These are phyloP conservation scores for Zarea fungicola DNA, from an alignment of 2,329 filamentous ascomycete species.

Conservation along the genomic window DNA sequence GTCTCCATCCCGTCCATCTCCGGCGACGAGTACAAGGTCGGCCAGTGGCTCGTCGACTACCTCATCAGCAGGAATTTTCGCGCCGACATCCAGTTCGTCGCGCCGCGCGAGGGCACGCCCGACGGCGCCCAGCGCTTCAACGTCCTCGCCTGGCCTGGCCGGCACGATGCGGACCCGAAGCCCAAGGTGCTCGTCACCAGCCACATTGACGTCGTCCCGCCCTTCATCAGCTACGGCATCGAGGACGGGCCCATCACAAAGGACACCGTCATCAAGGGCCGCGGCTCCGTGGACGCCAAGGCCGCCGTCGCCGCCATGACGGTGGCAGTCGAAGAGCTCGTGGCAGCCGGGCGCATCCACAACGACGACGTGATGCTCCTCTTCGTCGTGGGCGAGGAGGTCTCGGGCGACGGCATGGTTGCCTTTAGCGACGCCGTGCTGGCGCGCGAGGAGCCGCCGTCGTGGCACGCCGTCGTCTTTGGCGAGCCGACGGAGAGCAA, in stretches of 20 bases:
- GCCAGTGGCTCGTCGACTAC: slow-evolving; percentile 62
- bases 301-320: slow-evolving; percentile 69
- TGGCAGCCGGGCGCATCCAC: slow-evolving; percentile 34
- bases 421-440: slow-evolving; percentile 38
- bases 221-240: slow-evolving; percentile 63
- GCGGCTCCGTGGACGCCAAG: slow-evolving; percentile 70
- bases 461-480: slow-evolving; percentile 69
- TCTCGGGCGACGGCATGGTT: slow-evolving; percentile 73
- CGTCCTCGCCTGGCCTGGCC: slow-evolving; percentile 62
- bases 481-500: slow-evolving; percentile 89
- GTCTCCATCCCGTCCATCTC: slow-evolving; percentile 68
- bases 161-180: slow-evolving; percentile 37
- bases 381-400: slow-evolving; percentile 80
- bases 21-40: slow-evolving; percentile 63
- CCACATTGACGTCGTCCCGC: slow-evolving; percentile 77
- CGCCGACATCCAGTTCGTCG: slow-evolving; percentile 38
- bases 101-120: slow-evolving; percentile 23
- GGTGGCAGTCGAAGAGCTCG: slow-evolving; percentile 56
- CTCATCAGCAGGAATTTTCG: slow-evolving; percentile 47
- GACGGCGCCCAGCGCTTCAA: slow-evolving; percentile 52
- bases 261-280: slow-evolving; percentile 58
- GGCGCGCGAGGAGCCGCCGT: slow-evolving; percentile 28
- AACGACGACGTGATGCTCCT: slow-evolving; percentile 53
- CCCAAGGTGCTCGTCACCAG: slow-evolving; percentile 65
- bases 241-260: slow-evolving; percentile 38